These are phyloP conservation scores for Hemileccinum impolitum DNA, from an alignment of 768 basidiomycete genomes.

Conservation along the genomic window DNA sequence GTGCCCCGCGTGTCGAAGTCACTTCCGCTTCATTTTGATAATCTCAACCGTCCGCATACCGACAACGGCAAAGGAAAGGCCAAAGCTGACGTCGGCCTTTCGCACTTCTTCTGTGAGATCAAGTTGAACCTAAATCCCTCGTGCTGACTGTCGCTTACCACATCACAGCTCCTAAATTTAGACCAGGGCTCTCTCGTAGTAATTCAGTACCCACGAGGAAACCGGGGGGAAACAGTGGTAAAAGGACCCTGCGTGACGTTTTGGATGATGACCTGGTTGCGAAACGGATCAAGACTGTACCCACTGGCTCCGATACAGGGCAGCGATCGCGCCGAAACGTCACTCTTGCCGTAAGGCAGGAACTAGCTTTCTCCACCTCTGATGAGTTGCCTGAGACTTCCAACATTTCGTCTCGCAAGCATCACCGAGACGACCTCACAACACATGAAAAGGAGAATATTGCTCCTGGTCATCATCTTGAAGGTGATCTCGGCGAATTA, in stretches of 20 bases:
- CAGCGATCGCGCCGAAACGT: conserved; percentile 25
- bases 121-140: conserved; percentile 21
- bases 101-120: conserved; percentile 63
- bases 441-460: conserved; percentile 38
- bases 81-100: conserved; percentile 39
- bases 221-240: conserved; percentile 65
- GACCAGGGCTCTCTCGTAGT: conserved; percentile 22
- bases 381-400: conserved; percentile 30
- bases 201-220: conserved; percentile 30
- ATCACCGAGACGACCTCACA: conserved; percentile 45
- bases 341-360: conserved; percentile 15
- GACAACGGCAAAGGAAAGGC: conserved; percentile 50
- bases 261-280: conserved; percentile 60
- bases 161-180: conserved; percentile 24
- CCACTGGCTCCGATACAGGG: conserved; percentile 20
- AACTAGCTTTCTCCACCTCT: conserved; percentile 1
- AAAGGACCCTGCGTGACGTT: conserved; percentile 67
- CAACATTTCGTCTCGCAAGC: conserved; percentile 15
- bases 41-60: conserved; percentile 24
- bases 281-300: conserved; percentile 44
- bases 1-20: conserved; percentile 51
- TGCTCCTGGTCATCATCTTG: conserved; percentile 36
- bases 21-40: conserved; percentile 31
- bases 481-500: conserved; percentile 39
- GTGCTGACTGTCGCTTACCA: conserved; percentile 38